Base-by-base conservation (phyloP, 2,329 filamentous ascomycete species). In the Arthrobotrys megalospora region DNA sequence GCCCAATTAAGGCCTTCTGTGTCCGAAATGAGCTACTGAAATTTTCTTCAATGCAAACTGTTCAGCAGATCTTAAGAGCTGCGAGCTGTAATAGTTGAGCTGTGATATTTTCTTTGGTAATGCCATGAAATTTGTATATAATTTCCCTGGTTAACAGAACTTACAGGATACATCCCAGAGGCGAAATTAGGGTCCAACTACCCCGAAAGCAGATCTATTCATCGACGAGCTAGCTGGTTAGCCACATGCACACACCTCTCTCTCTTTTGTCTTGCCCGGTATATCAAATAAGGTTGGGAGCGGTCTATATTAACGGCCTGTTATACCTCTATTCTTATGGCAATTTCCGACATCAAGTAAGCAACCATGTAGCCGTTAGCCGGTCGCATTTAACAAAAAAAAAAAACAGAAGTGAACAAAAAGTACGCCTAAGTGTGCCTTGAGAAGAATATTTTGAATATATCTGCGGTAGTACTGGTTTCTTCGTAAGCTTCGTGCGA, bases 131-230 rank as follows among this genome's bases (percentile, higher is more conserved):
- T 76, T 38, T 68, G 55, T 76, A 70, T 70, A 78, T 72, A 78
- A 78, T 78, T 71, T 65, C 60, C 48, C 52, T 67, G 62, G 45
- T 78, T 50, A 58, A 68, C 60, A 14, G 10, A 48, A 72, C 45
- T 63, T 65, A 78, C 75, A 78, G 75, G 75, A 78, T 67, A 67
- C 45, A 78, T 78, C 75, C 75, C 75, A 68, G 75, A 78, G 75
- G 75, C 75, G 75, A 78, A 72, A 78, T 78, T 78, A 69, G 73
- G 32, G 38, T 34, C 50, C 21, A 38, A 65, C 55, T 65, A 58
- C 50, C 60, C 65, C 45, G 48, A 55, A 69, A 77, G 62, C 64
- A 65, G 62, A 77, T 66, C 73, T 66, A 50, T 24, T 53, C 65
- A 68, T 58, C 60, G 48, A 55, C 47, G n/a, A 38, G 58, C 28